Percentiles rank a stretch among this genome's conserved stretches.
These are phyloP conservation scores for Pleoardoris graminearum DNA, from an alignment of 2,329 filamentous ascomycete genomes.

Conservation along the genomic window DNA sequence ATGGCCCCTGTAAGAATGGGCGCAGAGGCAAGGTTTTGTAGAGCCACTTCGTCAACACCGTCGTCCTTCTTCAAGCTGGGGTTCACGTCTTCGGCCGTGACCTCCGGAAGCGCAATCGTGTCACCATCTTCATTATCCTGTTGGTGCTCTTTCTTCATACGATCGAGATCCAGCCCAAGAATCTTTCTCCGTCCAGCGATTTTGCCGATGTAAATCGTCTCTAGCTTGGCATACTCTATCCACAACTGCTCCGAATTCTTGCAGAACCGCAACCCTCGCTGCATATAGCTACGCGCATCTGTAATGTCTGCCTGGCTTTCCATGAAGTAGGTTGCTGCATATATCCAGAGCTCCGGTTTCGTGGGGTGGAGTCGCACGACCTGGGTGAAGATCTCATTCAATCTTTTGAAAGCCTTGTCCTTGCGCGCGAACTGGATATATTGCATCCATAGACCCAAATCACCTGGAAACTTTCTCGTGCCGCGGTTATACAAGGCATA, in stretches of 20 bases:
- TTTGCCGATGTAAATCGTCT: constrained; percentile 89
- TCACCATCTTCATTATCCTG: constrained; percentile 55
- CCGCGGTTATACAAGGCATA: constrained; percentile 89
- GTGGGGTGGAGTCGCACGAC: constrained; percentile 84
- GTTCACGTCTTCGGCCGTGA: constrained; percentile 66
- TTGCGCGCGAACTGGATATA: constrained; percentile 81
- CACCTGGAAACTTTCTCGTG: constrained; percentile 80
- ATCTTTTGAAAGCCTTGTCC: constrained; percentile 64
- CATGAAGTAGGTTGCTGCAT: constrained; percentile 75
- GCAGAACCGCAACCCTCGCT: constrained; percentile 88
- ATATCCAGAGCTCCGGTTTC: constrained; percentile 81
- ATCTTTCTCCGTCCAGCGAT: constrained; percentile 74
- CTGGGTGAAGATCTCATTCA: constrained; percentile 63
- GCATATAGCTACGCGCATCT: constrained; percentile 80
- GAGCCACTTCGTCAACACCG: constrained; percentile 54
- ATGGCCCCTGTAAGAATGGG: constrained; percentile 92
- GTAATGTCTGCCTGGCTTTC: constrained; percentile 86
- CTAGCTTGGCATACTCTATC: constrained; percentile 86
- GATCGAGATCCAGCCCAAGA: constrained; percentile 61
- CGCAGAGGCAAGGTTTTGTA: constrained; percentile 69
- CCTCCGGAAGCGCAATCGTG: constrained; percentile 60
- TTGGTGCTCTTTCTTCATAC: constrained; percentile 48
- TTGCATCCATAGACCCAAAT: constrained; percentile 81
- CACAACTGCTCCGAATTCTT: constrained; percentile 73
- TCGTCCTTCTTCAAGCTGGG: constrained; percentile 57